These are phyloP conservation scores for Diaporthe longicolla DNA, from an alignment of 2,329 filamentous ascomycete genomes.

Conservation along the genomic window DNA sequence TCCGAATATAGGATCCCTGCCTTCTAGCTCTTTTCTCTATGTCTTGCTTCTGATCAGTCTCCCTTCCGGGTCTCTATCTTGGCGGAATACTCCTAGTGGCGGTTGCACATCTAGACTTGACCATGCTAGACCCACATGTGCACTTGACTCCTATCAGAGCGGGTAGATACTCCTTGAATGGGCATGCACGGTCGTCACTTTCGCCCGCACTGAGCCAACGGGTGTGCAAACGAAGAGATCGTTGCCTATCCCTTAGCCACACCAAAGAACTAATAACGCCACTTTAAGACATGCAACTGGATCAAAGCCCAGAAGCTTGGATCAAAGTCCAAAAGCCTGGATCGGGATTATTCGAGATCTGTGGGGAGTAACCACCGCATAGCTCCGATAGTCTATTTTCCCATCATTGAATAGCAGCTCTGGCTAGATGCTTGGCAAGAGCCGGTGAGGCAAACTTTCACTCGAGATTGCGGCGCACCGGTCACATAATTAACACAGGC, in stretches of 20 bases:
- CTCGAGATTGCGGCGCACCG: not conserved
- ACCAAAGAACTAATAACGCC: conserved; percentile 17
- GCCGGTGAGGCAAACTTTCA: not conserved
- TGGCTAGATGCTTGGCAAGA: not conserved
- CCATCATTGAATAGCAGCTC: not conserved
- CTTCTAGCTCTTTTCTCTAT: conserved; percentile 10
- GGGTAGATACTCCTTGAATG: not conserved
- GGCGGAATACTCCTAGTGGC: not conserved
- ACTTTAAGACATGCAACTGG: conserved; percentile 10
- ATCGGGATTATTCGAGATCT: not conserved
- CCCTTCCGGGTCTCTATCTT: not conserved
- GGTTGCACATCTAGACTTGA: not conserved
- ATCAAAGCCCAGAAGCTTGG: not conserved
- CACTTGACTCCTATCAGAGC: not conserved
- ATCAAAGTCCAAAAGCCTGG: not conserved
- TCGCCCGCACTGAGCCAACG: not conserved
- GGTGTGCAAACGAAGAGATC: not conserved
- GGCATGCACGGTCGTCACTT: not conserved
- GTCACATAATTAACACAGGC: conserved; percentile 20
- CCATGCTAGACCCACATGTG: not conserved
- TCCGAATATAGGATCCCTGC: conserved; percentile 16
- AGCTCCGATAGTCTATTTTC: conserved; percentile 28
- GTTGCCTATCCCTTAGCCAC: not conserved
- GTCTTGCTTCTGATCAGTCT: conserved; percentile 8
- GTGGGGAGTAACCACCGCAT: conserved; percentile 2